Evolutionary conservation across 1,284 basidiomycete genomes (phyloP), one percentile per base, ranked within the genome.

Genomic region (Cryptococcus wingfieldii): DNA sequence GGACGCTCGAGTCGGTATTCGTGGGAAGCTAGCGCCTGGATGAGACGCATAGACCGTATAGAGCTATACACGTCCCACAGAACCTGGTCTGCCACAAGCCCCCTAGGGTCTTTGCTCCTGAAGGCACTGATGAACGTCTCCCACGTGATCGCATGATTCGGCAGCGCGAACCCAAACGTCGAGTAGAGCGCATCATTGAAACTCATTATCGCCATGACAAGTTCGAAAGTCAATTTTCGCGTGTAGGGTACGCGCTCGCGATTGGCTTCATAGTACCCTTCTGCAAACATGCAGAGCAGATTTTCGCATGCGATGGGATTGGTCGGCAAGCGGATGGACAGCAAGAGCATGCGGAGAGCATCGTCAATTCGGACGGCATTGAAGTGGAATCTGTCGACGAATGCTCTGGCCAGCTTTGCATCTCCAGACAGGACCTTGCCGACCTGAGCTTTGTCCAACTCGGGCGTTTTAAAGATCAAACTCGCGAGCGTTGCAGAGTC

Each of bases 191-290:
- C 63, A 55, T 77, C 77, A 63, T 77, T 74, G 41, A 74, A 69
- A 68, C 92, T 88, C 60, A 94, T 85, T 55, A 95, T 85, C 1
- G 90, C 87, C 50, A 89, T 83, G 37, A 92, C 87, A 46, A 98
- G 82, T 37, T 86, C 85, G 56, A 83, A 79, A 1, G 90, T 86
- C 50, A 90, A 79, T 59, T 89, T 86, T 68, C 84, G 85, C 76
- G 89, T 87, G 67, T 86, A 92, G 2, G 87, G 82, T 25, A 92
- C 83, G 37, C 83, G 80, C 46, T 82, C 81, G 14, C 85, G 83
- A 71, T 99, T 98, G n/a, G 88, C 86, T 56, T 88, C 86, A 63
- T 89, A 88, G 89, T 93, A 98, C 27, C 88, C 83, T 60, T 83
- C 82, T 7, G 92, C 89, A 70, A 98, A 94, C 10, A 86, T 83